These are phyloP conservation scores for Hyaloperonospora brassicae DNA, from an alignment of 352 stramenopile species.

Conservation along the genomic window DNA sequence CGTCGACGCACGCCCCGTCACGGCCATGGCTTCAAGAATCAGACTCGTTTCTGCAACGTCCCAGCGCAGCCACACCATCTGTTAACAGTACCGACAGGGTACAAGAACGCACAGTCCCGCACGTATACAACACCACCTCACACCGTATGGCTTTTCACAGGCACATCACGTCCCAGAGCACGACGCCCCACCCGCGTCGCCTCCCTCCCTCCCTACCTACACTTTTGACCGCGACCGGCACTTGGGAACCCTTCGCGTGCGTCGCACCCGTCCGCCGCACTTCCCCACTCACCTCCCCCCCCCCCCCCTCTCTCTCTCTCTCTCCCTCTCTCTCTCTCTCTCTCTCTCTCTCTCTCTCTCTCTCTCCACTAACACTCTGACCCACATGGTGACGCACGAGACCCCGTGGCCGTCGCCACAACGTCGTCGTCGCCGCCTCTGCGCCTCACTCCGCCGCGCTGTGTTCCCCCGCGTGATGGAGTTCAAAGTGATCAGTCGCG, in stretches of 20 bases:
- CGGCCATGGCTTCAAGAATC: slow-evolving; percentile 14
- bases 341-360: no score
- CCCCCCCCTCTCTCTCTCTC: slow-evolving; percentile 5
- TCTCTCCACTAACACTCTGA: no score
- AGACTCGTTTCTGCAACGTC: no score
- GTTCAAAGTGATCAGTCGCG: slow-evolving; percentile 69
- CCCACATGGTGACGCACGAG: no score
- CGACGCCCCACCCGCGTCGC: background rate
- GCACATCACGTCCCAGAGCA: background rate
- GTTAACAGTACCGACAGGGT: background rate
- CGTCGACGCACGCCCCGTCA: slow-evolving; percentile 16
- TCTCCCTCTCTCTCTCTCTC: no score
- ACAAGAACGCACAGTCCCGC: background rate
- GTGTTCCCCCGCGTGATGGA: slow-evolving; percentile 62
- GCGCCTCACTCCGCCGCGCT: slow-evolving; percentile 29
- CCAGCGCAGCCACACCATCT: background rate
- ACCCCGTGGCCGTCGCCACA: slow-evolving; percentile 20
- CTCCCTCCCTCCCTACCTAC: background rate
- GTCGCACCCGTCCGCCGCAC: no score
- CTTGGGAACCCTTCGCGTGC: no score
- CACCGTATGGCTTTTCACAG: slow-evolving; percentile 4
- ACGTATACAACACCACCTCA: background rate
- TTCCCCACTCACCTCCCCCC: no score
- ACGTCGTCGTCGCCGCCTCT: slow-evolving; percentile 16
- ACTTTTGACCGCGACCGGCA: slow-evolving; percentile 2